Evolutionary conservation across 2,329 filamentous ascomycete genomes (phyloP).

Genomic region (Fusarium newnesense): DNA sequence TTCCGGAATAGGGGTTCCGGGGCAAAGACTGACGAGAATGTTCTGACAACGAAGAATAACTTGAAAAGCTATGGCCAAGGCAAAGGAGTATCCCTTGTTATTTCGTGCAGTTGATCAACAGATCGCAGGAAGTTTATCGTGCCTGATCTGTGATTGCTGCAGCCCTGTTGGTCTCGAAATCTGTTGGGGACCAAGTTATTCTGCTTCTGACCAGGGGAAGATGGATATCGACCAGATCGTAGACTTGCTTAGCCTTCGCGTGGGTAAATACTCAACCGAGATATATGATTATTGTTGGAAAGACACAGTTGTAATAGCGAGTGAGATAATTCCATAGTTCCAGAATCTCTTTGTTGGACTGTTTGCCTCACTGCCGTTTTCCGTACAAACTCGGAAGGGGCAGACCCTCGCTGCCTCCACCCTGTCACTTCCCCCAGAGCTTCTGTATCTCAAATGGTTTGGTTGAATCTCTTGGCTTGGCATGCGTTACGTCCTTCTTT

Average conservation of each 20-base stretch:
- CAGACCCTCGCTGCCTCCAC: neutral
- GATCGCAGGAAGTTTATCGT: neutral
- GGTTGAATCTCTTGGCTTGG: accelerated
- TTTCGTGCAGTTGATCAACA: neutral
- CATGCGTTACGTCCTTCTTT: neutral
- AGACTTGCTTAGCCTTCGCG: neutral
- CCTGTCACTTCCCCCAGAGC: neutral
- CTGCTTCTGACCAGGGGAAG: neutral
- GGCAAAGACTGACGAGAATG: neutral
- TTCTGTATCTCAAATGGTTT: neutral
- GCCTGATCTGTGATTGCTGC: neutral
- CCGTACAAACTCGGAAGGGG: neutral
- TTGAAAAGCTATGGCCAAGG: neutral
- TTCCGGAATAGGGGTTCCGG: neutral
- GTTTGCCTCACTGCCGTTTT: neutral
- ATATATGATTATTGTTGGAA: accelerated
- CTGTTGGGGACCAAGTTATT: neutral
- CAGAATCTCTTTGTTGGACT: neutral
- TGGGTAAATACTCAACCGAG: neutral
- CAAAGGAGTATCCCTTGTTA: neutral
- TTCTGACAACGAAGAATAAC: neutral
- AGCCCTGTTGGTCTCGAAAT: neutral
- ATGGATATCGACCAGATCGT: neutral
- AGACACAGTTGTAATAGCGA: neutral
- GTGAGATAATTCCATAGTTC: neutral